Conservation (phyloP, 2,329 filamentous ascomycete species). For the Diaporthe citri region DNA sequence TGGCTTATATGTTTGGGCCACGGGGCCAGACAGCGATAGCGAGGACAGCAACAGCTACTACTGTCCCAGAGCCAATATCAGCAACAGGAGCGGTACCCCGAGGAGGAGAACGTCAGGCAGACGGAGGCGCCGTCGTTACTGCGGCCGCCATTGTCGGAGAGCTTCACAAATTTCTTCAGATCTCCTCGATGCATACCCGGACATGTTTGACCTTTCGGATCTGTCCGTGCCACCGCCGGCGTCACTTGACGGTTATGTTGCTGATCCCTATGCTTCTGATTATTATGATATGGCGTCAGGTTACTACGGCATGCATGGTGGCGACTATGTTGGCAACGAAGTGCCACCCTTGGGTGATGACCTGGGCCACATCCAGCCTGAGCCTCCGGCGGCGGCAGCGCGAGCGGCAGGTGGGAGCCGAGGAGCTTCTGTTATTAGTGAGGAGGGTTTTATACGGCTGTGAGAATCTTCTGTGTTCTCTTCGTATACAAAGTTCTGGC, state of each 20-base stretch:
- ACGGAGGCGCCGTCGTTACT: neutral
- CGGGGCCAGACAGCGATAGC: constrained; percentile 11
- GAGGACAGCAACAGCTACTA: neutral
- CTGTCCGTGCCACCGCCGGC: neutral
- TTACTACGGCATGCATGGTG: neutral
- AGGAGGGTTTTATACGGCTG: neutral
- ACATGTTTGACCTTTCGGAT: neutral
- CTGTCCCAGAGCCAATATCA: neutral
- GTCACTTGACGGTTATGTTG: neutral
- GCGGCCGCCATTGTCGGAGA: neutral
- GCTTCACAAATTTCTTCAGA: neutral
- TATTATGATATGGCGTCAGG: neutral
- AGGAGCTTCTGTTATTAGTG: neutral
- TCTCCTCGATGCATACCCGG: neutral
- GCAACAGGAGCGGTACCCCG: neutral
- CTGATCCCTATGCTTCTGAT: neutral
- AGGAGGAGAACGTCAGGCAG: neutral
- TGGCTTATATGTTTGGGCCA: constrained; percentile 32
- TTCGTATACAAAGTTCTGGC: neutral
- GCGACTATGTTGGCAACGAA: neutral
- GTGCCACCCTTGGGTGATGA: neutral
- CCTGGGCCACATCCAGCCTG: neutral
- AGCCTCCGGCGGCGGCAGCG: neutral
- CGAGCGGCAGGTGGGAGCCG: neutral
- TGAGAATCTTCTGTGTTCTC: neutral